Percentiles rank a stretch among this genome's conserved stretches.
Conservation (phyloP, 2,329 filamentous ascomycete species). For the Bipolaris bicolor region DNA sequence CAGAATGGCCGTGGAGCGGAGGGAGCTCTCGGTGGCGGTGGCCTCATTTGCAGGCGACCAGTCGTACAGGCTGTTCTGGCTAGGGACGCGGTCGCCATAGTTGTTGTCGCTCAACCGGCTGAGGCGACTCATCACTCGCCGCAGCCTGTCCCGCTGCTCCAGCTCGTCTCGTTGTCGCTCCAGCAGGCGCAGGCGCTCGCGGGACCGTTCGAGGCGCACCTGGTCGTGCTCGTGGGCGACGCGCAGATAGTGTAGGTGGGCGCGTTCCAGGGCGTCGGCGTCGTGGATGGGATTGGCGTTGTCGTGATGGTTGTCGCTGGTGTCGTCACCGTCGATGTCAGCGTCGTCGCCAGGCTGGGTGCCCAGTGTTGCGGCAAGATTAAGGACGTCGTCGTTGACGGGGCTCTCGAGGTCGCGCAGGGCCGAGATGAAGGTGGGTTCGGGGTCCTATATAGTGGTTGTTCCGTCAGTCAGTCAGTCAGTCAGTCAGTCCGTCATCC, state of each 20-base stretch:
- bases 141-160: constrained; percentile 50
- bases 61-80: constrained; percentile 63
- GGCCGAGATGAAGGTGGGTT: constrained; percentile 55
- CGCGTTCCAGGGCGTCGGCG: constrained; percentile 42
- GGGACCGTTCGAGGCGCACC: constrained; percentile 25
- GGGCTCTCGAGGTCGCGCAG: constrained; percentile 56
- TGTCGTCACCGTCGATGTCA: constrained; percentile 47
- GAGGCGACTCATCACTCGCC: constrained; percentile 54
- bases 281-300: constrained; percentile 1
- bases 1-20: constrained; percentile 51
- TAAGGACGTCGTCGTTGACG: constrained; percentile 50
- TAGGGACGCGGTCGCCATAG: constrained; percentile 62
- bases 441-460: constrained; percentile 30
- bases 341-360: constrained; percentile 34
- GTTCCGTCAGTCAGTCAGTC: constrained; percentile 38
- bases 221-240: constrained; percentile 45
- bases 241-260: constrained; percentile 48
- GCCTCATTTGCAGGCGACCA: constrained; percentile 60
- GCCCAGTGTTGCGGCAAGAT: constrained; percentile 58
- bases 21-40: constrained; percentile 39
- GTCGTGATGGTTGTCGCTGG: not conserved
- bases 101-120: constrained; percentile 51
- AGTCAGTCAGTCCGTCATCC: constrained; percentile 36
- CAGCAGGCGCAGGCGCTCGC: constrained; percentile 38
- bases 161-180: constrained; percentile 47